phyloP scores from a whole-genome alignment of 179 eudicot genomes.

The Corrigiola litoralis region DNA sequence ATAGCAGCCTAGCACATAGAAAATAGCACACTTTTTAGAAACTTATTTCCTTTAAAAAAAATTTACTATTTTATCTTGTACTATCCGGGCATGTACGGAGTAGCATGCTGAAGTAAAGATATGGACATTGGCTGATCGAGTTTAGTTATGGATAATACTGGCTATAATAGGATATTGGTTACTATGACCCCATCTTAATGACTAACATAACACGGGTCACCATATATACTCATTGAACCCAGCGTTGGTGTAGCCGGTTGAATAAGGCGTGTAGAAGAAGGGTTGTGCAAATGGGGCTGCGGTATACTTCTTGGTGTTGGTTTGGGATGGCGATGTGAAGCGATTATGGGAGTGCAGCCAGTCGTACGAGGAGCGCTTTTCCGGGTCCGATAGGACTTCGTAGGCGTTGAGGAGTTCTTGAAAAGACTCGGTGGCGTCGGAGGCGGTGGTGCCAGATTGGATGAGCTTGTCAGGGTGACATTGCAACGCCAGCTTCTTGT shows the following conservation, averaged over 20 bases:
- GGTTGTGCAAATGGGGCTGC: constrained; percentile 41
- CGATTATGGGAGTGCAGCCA: constrained; percentile 87
- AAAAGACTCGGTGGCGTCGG: constrained; percentile 76
- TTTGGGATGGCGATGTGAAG: constrained; percentile 27
- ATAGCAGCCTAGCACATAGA: no score
- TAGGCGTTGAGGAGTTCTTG: constrained; percentile 91
- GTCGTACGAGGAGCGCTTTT: constrained; percentile 91
- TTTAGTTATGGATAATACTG: no score
- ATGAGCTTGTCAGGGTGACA: constrained; percentile 96
- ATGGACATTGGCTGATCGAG: no score
- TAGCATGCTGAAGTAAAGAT: no score
- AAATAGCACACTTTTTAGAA: no score
- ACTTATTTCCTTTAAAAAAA: no score
- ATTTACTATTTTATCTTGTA: no score
- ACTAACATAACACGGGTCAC: no score
- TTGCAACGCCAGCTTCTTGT: constrained; percentile 77
- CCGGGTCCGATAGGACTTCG: constrained; percentile 80
- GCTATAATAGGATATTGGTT: no score
- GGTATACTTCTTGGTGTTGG: constrained; percentile 5
- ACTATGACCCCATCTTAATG: no score
- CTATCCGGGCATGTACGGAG: no score
- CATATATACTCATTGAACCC: no score
- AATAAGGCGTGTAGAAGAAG: constrained; percentile 64
- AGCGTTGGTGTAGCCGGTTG: constrained; percentile 68
- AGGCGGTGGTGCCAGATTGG: constrained; percentile 57